Percentiles rank a stretch among this genome's conserved stretches.
These are phyloP conservation scores for Verticillium klebahnii DNA, from an alignment of 2,329 filamentous ascomycete genomes.

Conservation along the genomic window DNA sequence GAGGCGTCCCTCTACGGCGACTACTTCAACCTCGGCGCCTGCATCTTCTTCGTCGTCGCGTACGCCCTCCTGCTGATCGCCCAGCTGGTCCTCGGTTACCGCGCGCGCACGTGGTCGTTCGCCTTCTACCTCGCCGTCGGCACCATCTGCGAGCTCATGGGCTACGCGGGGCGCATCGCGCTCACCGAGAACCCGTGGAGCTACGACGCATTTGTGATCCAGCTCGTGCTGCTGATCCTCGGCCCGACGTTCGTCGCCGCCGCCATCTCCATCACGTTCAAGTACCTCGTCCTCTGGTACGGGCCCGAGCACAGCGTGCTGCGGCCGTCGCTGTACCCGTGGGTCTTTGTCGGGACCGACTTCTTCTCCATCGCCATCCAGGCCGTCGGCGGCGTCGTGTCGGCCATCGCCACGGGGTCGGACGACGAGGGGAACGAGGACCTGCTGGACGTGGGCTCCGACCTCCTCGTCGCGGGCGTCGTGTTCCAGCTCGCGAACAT, in stretches of 20 bases:
- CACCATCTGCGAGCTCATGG: neutral
- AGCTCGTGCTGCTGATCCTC: constrained; percentile 21
- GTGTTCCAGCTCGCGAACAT: constrained; percentile 21
- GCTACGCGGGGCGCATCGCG: neutral
- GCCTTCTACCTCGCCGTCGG: neutral
- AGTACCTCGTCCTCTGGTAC: constrained; percentile 38
- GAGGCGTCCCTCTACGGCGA: neutral
- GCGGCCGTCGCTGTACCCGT: constrained; percentile 37
- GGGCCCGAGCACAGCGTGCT: constrained; percentile 33
- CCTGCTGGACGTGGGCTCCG: neutral
- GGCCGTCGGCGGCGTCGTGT: constrained; percentile 12
- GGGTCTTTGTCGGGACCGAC: constrained; percentile 46
- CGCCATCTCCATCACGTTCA: constrained; percentile 40
- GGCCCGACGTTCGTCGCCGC: constrained; percentile 38
- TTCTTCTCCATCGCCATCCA: constrained; percentile 29
- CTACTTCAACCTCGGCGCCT: neutral
- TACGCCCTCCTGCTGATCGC: neutral
- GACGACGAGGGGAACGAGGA: neutral
- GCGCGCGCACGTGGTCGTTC: neutral
- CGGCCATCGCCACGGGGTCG: neutral
- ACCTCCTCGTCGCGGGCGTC: constrained; percentile 17
- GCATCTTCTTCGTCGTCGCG: neutral
- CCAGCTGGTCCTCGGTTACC: neutral
- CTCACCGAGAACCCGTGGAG: constrained; percentile 31
- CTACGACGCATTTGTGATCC: constrained; percentile 32